Conservation (phyloP, 495 filamentous ascomycete genomes). For the Penicillium manginii region DNA sequence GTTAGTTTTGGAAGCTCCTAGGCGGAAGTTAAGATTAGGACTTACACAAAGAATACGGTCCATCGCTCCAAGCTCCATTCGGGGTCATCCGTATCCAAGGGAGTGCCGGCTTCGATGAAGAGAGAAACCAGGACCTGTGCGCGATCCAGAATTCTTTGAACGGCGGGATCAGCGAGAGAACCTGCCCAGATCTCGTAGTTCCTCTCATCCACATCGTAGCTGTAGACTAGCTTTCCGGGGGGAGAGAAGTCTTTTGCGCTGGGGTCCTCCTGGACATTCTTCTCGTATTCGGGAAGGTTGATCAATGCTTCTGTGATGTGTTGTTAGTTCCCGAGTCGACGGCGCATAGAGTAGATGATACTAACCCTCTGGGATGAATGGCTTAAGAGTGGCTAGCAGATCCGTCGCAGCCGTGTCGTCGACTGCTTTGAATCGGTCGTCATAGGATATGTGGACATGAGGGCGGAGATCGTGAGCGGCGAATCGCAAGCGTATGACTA, state of each 20-base stretch:
- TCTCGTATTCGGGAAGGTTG: constrained; percentile 60
- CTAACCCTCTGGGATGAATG: constrained; percentile 69
- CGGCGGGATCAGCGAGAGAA: constrained; percentile 57
- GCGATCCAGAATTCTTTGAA: constrained; percentile 69
- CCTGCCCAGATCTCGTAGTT: constrained; percentile 66
- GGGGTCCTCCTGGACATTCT: constrained; percentile 55
- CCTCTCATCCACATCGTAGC: constrained; percentile 52
- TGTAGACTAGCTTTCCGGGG: constrained; percentile 57
- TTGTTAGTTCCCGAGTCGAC: constrained; percentile 1
- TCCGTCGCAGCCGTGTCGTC: constrained; percentile 73
- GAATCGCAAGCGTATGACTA: constrained; percentile 77
- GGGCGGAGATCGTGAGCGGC: constrained; percentile 82
- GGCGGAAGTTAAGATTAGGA: neutral
- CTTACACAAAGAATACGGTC: constrained; percentile 80
- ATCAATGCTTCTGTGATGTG: constrained; percentile 61
- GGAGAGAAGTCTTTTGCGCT: constrained; percentile 62
- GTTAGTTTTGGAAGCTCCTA: constrained; percentile 6
- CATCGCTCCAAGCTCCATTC: constrained; percentile 78
- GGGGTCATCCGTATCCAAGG: constrained; percentile 70
- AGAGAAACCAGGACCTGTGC: constrained; percentile 83
- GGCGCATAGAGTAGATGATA: neutral
- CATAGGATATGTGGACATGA: constrained; percentile 69
- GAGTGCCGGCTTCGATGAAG: constrained; percentile 88
- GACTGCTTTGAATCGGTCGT: constrained; percentile 72
- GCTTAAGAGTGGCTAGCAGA: constrained; percentile 64